Percentiles rank a stretch among this genome's conserved stretches.
phyloP scores from a whole-genome alignment of 169 alveolate species.

The Neospora caninum region DNA sequence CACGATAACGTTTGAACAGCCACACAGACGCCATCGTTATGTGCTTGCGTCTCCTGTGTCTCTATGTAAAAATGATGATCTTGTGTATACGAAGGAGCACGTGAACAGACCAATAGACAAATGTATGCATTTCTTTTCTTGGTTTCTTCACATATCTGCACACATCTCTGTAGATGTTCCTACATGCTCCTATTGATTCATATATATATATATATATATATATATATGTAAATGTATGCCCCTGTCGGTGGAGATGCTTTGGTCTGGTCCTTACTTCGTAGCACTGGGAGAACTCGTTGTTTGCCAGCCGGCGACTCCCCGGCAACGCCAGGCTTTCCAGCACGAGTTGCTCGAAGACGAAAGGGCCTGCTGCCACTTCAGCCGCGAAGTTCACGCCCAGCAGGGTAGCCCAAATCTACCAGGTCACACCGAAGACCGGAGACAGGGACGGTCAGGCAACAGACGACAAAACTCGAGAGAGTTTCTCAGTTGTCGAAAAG shows the following conservation, averaged over 20 bases:
- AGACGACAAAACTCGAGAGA: no score
- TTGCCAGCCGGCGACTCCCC: slow-evolving; percentile 16
- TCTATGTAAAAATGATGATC: no score
- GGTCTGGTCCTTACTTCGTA: slow-evolving; percentile 31
- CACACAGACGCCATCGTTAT: no score
- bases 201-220: not conserved
- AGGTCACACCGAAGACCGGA: not conserved
- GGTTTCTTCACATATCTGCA: no score
- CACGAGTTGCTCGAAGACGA: slow-evolving; percentile 15
- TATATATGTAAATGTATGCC: not conserved
- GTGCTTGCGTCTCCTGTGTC: no score
- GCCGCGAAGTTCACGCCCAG: slow-evolving; percentile 40
- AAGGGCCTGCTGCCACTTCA: slow-evolving; percentile 52
- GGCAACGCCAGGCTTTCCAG: slow-evolving; percentile 17
- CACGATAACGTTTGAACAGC: no score
- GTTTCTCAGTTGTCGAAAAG: no score
- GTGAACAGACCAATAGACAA: no score
- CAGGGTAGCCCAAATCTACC: slow-evolving; percentile 64
- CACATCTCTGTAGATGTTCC: no score
- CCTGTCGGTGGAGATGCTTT: not conserved
- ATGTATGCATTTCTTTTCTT: no score
- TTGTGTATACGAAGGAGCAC: no score
- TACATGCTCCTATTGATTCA: not conserved
- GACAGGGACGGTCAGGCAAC: not conserved
- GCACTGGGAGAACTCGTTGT: slow-evolving; percentile 43